These are phyloP conservation scores for Metschnikowia arizonensis DNA, from an alignment of 805 yeast species.

Conservation along the genomic window DNA sequence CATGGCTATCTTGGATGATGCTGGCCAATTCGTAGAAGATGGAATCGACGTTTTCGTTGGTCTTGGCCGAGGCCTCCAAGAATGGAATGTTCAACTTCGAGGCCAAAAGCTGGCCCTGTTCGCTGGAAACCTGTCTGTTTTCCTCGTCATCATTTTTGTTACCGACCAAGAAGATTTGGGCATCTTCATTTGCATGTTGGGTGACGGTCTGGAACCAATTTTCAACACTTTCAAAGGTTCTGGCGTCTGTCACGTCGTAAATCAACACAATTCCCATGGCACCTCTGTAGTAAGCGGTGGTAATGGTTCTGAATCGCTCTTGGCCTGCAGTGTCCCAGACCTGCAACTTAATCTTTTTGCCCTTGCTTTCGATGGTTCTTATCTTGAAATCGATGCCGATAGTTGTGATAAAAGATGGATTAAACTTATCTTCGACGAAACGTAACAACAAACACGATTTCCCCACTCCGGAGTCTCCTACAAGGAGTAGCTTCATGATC, in stretches of 20 bases:
- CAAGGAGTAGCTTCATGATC: slow-evolving; percentile 85
- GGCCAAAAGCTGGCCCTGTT: slow-evolving; percentile 89
- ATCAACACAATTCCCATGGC: slow-evolving; percentile 85
- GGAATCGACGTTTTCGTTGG: slow-evolving; percentile 86
- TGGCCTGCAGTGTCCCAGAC: slow-evolving; percentile 99
- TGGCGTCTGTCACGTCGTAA: slow-evolving; percentile 82
- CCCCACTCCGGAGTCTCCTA: slow-evolving; percentile 90
- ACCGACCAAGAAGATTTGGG: slow-evolving; percentile 90
- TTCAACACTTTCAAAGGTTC: slow-evolving; percentile 87
- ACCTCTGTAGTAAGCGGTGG: slow-evolving; percentile 88
- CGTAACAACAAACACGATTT: slow-evolving; percentile 86
- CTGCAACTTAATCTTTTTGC: slow-evolving; percentile 88
- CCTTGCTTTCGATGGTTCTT: slow-evolving; percentile 90
- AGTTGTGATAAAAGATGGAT: slow-evolving; percentile 94
- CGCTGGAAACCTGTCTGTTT: slow-evolving; percentile 78
- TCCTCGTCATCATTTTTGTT: slow-evolving; percentile 92
- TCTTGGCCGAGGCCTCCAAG: slow-evolving; percentile 94
- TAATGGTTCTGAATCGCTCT: slow-evolving; percentile 90
- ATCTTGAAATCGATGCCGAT: slow-evolving; percentile 98
- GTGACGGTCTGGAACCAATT: slow-evolving; percentile 95
- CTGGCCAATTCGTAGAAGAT: slow-evolving; percentile 87
- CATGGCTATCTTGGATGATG: slow-evolving; percentile 76
- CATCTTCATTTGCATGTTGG: slow-evolving; percentile 95
- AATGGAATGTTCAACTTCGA: slow-evolving; percentile 84
- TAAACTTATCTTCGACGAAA: slow-evolving; percentile 94